A percentile compares a stretch with the other conserved stretches of the same genome.
Evolutionary conservation across 441 rosid species (phyloP).

Genomic region (Bruguiera hainesii): DNA sequence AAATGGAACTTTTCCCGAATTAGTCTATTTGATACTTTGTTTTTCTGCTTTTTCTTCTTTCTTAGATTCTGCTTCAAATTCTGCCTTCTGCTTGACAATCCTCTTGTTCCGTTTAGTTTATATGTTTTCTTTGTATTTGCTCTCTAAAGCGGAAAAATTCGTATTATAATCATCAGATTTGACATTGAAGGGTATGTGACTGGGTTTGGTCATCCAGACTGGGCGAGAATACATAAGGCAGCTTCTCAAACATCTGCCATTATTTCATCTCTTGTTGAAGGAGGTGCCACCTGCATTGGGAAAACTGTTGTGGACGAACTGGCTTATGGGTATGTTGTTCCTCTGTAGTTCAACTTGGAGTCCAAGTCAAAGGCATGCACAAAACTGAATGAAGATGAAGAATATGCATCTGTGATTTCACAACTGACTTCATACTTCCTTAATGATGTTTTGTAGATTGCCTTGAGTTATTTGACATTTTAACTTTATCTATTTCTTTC

Average conservation of each 20-base stretch:
- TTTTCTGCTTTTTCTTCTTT: not conserved
- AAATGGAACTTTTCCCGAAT: not conserved
- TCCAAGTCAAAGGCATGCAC: not conserved
- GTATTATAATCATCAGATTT: slow-evolving; percentile 48
- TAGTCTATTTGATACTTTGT: not conserved
- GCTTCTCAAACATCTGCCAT: slow-evolving; percentile 67
- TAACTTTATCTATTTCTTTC: not conserved
- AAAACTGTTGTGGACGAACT: slow-evolving; percentile 90
- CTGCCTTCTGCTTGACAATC: not conserved
- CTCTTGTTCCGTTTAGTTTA: not conserved
- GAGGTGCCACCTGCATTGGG: slow-evolving; percentile 95
- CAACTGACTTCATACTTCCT: not conserved
- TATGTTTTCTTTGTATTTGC: not conserved
- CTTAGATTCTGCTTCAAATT: not conserved
- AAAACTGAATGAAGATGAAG: not conserved
- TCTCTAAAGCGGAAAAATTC: not conserved
- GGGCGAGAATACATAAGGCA: slow-evolving; percentile 72
- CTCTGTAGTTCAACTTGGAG: not conserved
- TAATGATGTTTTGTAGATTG: not conserved
- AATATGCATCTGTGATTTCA: not conserved
- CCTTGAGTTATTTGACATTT: too few species aligned
- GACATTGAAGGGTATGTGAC: slow-evolving; percentile 78
- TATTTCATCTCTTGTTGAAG: slow-evolving; percentile 74
- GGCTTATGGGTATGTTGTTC: slow-evolving; percentile 50
- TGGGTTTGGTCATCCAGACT: slow-evolving; percentile 96